Evolutionary conservation across 352 stramenopile genomes (phyloP), one percentile per base, ranked within the genome.

Genomic region (Pythium phragmiticola): DNA sequence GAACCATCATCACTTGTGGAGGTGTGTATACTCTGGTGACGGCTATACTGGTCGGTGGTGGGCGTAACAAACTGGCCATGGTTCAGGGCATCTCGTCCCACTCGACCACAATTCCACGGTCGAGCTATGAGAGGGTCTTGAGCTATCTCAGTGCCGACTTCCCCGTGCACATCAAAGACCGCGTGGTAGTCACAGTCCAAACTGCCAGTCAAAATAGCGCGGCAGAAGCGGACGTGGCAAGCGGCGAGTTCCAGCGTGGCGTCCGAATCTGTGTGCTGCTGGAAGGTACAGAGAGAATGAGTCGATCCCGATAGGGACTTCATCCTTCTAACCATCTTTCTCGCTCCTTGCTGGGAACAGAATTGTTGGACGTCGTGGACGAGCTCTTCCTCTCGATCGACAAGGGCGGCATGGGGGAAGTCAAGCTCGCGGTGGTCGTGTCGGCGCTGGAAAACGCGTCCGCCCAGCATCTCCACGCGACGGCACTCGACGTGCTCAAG

Each of bases 331-430:
- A 30, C 4, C 26, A 30, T 39, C 34, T 39, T 14, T 21, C 13
- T 23, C 42, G 26, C 14, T 47, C 11, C 3, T 47, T 14, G 3
- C 19, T 34, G n/a, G 23, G 3, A 6, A 37, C 45, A 69, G 63
- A 54, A 36, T 55, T 69, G 12, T 36, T 69, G 13, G 63, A 64
- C 41, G 55, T 57, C 14, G 63, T 64, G 1, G 48, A 60, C 8
- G 54, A 69, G 48, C 55, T 69, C 4, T 69, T 64, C 33, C 19
- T 21, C 13, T 46, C 63, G 3, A 33, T 69, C 7, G 63, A 68
- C 45, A 56, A 59, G 19, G 39, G 48, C 34, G 16, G 48, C 14
- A 16, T 56, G 5, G 55, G 63, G 0, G 47, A 69, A 49, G 34
- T 63, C 41, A 63, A 68, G 54, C 34, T 57, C 8, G 26, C 34